Evolutionary conservation across 2,329 filamentous ascomycete species (phyloP).

Genomic region (Aspergillus eucalypticola): DNA sequence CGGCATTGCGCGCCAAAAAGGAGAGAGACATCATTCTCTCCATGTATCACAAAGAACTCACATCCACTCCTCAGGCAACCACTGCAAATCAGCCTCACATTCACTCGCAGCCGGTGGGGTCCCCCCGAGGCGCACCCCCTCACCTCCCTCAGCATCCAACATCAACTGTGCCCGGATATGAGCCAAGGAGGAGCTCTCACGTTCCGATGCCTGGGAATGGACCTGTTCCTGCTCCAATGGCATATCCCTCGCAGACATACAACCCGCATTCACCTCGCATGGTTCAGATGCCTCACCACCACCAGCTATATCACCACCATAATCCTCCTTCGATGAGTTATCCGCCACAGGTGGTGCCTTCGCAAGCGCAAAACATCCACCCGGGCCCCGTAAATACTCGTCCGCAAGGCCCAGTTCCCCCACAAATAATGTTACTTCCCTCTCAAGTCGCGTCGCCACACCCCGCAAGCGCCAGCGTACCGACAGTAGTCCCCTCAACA

Average conservation of each 20-base stretch:
- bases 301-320: not conserved
- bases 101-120: not conserved
- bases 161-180: not conserved
- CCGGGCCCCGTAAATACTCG: not conserved
- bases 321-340: not conserved
- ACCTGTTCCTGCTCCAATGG: not conserved
- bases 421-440: not conserved
- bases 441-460: conserved; percentile 1
- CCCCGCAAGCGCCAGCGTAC: not conserved
- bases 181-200: not conserved
- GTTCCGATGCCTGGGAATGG: not conserved
- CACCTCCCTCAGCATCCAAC: not conserved
- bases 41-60: conserved; percentile 3
- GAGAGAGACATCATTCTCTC: conserved; percentile 1
- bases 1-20: conserved; percentile 1
- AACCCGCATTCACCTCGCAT: not conserved
- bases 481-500: not conserved
- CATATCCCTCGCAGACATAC: not conserved
- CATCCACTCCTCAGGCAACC: not conserved
- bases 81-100: not conserved
- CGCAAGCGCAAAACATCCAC: not conserved
- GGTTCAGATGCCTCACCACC: not conserved
- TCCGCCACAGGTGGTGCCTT: not conserved
- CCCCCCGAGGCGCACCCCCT: not conserved
- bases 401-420: not conserved